phyloP scores from a whole-genome alignment of 768 basidiomycete species.

The Suillus ampliporus region DNA sequence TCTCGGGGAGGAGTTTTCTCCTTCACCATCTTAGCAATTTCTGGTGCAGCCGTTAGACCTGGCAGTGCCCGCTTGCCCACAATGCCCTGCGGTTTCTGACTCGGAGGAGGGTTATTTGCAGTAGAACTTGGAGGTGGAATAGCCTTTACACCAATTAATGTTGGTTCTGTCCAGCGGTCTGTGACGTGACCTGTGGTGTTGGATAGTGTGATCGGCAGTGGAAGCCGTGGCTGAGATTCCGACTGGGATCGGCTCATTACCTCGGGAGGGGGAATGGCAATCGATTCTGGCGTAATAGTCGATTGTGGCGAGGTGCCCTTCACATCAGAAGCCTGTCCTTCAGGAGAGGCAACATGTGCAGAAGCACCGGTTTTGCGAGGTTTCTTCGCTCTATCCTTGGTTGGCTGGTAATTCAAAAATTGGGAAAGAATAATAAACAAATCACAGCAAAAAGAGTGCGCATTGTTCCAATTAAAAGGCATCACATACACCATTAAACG shows the following conservation, averaged over 20 bases:
- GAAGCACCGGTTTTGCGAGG: slow-evolving; percentile 52
- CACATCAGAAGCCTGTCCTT: not conserved
- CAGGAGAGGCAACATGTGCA: slow-evolving; percentile 19
- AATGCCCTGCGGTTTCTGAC: slow-evolving; percentile 28
- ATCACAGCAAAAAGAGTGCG: slow-evolving; percentile 24
- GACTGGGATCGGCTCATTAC: slow-evolving; percentile 5
- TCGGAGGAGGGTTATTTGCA: slow-evolving; percentile 8
- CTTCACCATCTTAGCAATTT: slow-evolving; percentile 23
- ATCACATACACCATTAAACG: slow-evolving; percentile 39
- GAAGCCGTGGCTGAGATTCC: slow-evolving; percentile 7
- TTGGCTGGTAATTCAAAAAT: slow-evolving; percentile 56
- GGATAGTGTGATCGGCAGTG: slow-evolving; percentile 13
- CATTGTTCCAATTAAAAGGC: slow-evolving; percentile 32
- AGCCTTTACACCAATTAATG: slow-evolving; percentile 39
- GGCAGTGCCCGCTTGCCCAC: slow-evolving; percentile 50
- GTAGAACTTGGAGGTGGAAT: slow-evolving; percentile 8
- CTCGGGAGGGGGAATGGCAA: slow-evolving; percentile 5
- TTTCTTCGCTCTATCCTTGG: slow-evolving; percentile 74
- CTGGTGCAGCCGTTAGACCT: slow-evolving; percentile 33
- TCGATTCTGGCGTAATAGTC: slow-evolving; percentile 1
- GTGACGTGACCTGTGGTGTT: slow-evolving; percentile 24
- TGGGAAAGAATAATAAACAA: slow-evolving; percentile 22
- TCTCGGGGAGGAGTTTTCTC: slow-evolving; percentile 12
- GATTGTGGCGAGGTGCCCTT: not conserved
- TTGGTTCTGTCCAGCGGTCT: slow-evolving; percentile 40